A percentile compares a stretch with the other conserved stretches of the same genome.
These are phyloP conservation scores for Metarhizium anisopliae DNA, from an alignment of 2,329 filamentous ascomycete species.

Conservation along the genomic window DNA sequence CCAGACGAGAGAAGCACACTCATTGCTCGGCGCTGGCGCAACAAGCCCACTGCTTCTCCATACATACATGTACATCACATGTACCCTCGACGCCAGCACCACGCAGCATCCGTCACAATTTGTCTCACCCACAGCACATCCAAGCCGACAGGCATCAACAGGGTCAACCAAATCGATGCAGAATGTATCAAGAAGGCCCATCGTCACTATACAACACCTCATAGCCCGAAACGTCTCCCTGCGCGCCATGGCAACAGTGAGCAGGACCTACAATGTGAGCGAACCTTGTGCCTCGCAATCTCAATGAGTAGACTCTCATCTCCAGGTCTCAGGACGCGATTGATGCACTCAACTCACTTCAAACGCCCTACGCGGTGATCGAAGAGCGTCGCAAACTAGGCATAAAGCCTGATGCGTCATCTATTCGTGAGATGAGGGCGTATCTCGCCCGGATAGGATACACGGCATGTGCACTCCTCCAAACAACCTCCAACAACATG, in stretches of 20 bases:
- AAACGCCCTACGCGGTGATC: slow-evolving; percentile 76
- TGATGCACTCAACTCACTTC: slow-evolving; percentile 76
- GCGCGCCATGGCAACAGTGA: slow-evolving; percentile 19
- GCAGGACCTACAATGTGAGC: slow-evolving; percentile 26
- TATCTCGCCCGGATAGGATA: slow-evolving; percentile 76
- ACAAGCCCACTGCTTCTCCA: background rate
- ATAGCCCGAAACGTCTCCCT: slow-evolving; percentile 9
- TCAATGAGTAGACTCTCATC: background rate
- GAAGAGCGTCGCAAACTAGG: slow-evolving; percentile 71
- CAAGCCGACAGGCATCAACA: background rate
- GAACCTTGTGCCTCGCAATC: background rate
- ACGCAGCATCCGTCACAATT: background rate
- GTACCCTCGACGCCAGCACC: background rate
- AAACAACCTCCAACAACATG: background rate
- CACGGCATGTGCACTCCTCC: slow-evolving; percentile 30
- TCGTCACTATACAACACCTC: slow-evolving; percentile 13
- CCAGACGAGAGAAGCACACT: background rate
- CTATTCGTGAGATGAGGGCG: slow-evolving; percentile 69
- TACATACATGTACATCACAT: background rate
- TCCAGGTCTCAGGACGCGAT: slow-evolving; percentile 62
- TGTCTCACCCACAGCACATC: background rate
- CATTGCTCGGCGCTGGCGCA: background rate
- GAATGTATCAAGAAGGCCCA: slow-evolving; percentile 20
- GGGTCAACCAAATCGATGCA: slow-evolving; percentile 18
- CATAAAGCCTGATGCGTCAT: slow-evolving; percentile 55